These are phyloP conservation scores for Capsicum baccatum DNA, from an alignment of 257 asterid genomes.

Conservation along the genomic window DNA sequence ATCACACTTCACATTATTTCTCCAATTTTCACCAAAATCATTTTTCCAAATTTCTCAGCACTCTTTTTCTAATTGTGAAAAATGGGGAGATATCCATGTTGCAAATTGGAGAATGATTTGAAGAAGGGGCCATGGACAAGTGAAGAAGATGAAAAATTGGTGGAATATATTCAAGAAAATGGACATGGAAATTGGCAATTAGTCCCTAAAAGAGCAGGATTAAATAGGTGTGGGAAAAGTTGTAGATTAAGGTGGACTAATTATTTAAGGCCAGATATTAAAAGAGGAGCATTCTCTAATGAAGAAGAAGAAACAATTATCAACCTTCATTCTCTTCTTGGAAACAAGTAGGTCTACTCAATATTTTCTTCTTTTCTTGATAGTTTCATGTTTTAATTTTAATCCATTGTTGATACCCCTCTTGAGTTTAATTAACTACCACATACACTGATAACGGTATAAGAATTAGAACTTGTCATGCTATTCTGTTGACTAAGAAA, in stretches of 20 bases:
- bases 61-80: background rate
- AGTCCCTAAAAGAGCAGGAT: slow-evolving; percentile 39
- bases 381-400: background rate
- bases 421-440: background rate
- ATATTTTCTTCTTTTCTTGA: background rate
- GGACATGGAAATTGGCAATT: slow-evolving; percentile 48
- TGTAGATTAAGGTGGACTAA: slow-evolving; percentile 53
- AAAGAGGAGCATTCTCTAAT: slow-evolving; percentile 41
- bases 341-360: slow-evolving; percentile 41
- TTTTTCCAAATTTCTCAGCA: background rate
- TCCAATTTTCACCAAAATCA: background rate
- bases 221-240: slow-evolving; percentile 52
- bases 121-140: slow-evolving; percentile 51
- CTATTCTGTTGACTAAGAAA: no score
- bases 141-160: slow-evolving; percentile 41
- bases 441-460: no score
- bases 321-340: slow-evolving; percentile 39
- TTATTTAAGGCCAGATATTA: slow-evolving; percentile 48
- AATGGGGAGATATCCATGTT: slow-evolving; percentile 41
- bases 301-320: slow-evolving; percentile 44
- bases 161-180: slow-evolving; percentile 34
- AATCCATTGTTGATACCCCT: background rate
- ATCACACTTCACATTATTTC: background rate
- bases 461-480: no score
- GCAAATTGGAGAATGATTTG: slow-evolving; percentile 28